A percentile compares a stretch with the other conserved stretches of the same genome.
Evolutionary conservation across 129 eudicot species (phyloP).

Genomic region (Calendula officinalis): DNA sequence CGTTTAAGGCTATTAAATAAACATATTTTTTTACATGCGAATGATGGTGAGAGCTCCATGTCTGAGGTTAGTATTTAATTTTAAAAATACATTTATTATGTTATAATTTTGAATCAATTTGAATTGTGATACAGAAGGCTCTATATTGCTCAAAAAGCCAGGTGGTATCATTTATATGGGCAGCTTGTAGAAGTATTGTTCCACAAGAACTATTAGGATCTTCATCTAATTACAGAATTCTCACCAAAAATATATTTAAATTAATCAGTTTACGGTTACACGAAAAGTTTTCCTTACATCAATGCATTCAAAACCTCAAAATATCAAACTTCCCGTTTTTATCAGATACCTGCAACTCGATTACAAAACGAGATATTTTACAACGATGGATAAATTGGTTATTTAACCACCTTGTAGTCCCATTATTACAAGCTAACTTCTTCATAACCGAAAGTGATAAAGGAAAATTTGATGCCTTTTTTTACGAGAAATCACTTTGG

Average conservation of each 20-base stretch:
- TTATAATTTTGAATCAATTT: not conserved
- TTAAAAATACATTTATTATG: not conserved
- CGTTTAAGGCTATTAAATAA: constrained; percentile 51
- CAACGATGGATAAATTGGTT: constrained; percentile 76
- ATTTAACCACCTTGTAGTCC: constrained; percentile 53
- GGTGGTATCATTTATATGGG: constrained; percentile 85
- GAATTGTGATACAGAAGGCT: constrained; percentile 23
- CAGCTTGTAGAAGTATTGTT: constrained; percentile 70
- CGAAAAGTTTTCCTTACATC: constrained; percentile 74
- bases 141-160: constrained; percentile 47
- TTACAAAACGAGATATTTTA: constrained; percentile 39
- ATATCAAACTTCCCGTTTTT: constrained; percentile 48
- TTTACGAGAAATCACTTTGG: constrained; percentile 65
- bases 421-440: constrained; percentile 76
- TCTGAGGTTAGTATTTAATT: constrained; percentile 40
- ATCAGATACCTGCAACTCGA: constrained; percentile 34
- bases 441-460: constrained; percentile 87
- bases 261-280: constrained; percentile 54
- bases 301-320: constrained; percentile 58
- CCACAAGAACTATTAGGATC: constrained; percentile 65
- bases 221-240: constrained; percentile 48
- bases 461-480: constrained; percentile 63
- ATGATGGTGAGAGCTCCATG: constrained; percentile 18
- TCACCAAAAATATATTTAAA: constrained; percentile 60
- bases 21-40: constrained; percentile 47